Evolutionary conservation across 2,329 filamentous ascomycete genomes (phyloP), one percentile per base, ranked within the genome.

Genomic region (Colletotrichum sojae): DNA sequence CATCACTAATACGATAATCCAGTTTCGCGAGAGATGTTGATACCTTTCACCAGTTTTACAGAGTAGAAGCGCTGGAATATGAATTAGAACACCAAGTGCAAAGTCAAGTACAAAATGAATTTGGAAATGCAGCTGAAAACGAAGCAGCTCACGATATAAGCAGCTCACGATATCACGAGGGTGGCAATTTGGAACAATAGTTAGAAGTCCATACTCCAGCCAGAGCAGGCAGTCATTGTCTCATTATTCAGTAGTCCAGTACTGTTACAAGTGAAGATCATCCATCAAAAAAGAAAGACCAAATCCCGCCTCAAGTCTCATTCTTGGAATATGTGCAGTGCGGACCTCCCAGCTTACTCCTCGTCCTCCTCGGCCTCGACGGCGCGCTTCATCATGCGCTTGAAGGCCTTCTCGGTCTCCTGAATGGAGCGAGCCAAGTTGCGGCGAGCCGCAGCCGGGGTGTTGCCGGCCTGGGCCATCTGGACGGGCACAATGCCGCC

Each of bases 401-500:
- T 71, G 51, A 69, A 55, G 62, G 56, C 53, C 68, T 61, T 65
- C 71, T 73, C 63, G 64, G 70, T 58, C 59, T 70, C 70, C 25
- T 51, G 6, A 4, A 67, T 46, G 5, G 70, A 49, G 55, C 67
- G 67, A 25, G 67, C 70, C 20, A 71, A 55, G 39, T 70, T 59
- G 52, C 70, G 67, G 55, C 70, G 70, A 6, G 70, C 70, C 22
- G 57, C 63, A 18, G 70, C 68, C 3, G 67, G 55, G 8, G 63
- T 71, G 62, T 63, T 63, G 45, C 62, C 67, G 4, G 67, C 40
- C 51, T 63, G 56, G 20, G 20, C 20, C 49, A 71, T 67, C 63
- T 71, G 70, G 8, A 71, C 63, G 10, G 79, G 78, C 9, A 82
- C 74, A 49, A 81, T 76, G 45, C 80, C 80, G 64, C 88, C 87